Conservation (phyloP, 1,284 basidiomycete genomes). For the Pseudomicrostroma phylloplanum region DNA sequence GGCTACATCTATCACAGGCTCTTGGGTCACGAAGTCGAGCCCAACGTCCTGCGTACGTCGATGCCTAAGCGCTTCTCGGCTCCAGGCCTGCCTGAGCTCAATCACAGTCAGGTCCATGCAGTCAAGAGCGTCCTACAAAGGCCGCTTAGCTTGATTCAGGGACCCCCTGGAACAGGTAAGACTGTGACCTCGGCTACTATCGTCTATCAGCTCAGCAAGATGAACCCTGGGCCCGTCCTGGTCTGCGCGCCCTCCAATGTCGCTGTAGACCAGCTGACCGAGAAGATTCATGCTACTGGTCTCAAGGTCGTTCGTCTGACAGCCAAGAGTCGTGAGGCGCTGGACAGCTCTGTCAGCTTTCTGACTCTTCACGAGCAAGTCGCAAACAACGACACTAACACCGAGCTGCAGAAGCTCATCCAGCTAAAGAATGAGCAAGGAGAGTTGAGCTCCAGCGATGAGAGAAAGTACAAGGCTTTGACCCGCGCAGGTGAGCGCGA, state of each 20-base stretch:
- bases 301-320: slow-evolving; percentile 95
- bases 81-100: slow-evolving; percentile 92
- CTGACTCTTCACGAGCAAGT: slow-evolving; percentile 96
- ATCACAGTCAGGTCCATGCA: slow-evolving; percentile 98
- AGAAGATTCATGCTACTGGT: slow-evolving; percentile 95
- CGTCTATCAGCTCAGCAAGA: slow-evolving; percentile 96
- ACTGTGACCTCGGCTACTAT: slow-evolving; percentile 99
- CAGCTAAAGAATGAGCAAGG: slow-evolving; percentile 96
- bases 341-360: slow-evolving; percentile 87
- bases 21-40: slow-evolving; percentile 88
- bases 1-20: slow-evolving; percentile 99
- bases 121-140: slow-evolving; percentile 98
- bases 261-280: slow-evolving; percentile 95
- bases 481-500: slow-evolving; percentile 94
- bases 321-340: slow-evolving; percentile 93
- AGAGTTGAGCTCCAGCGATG: slow-evolving; percentile 89
- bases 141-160: slow-evolving; percentile 88
- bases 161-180: slow-evolving; percentile 97
- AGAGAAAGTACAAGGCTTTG: slow-evolving; percentile 93
- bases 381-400: slow-evolving; percentile 69
- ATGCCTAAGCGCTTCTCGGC: slow-evolving; percentile 97
- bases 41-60: slow-evolving; percentile 71
- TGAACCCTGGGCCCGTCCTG: slow-evolving; percentile 98
- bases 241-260: slow-evolving; percentile 99
- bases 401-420: slow-evolving; percentile 90